Evolutionary conservation across 192 early-diverging fungal species (phyloP).

Genomic region (Cetraspora pellucida): DNA sequence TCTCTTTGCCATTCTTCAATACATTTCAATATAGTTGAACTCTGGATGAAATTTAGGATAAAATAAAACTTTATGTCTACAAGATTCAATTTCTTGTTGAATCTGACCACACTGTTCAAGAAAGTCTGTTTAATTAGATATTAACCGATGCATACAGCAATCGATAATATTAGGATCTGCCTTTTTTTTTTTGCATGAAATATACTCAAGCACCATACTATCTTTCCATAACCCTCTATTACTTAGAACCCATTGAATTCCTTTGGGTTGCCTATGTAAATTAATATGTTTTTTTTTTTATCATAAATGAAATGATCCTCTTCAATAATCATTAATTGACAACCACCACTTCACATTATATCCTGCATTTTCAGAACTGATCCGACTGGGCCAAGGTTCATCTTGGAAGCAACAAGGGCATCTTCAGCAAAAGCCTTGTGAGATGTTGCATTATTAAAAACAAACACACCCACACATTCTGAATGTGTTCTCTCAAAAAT

Average conservation of each 20-base stretch:
- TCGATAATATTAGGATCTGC: not conserved
- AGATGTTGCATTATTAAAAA: slow-evolving; percentile 33
- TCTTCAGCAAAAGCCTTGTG: slow-evolving; percentile 27
- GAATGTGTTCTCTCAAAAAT: slow-evolving; percentile 12
- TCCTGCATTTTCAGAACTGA: slow-evolving; percentile 16
- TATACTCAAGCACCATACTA: not conserved
- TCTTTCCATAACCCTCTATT: slow-evolving; percentile 9
- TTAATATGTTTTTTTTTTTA: not conserved
- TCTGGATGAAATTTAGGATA: slow-evolving; percentile 8
- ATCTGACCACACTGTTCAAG: not conserved
- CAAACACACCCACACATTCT: slow-evolving; percentile 27
- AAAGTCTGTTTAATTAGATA: not conserved
- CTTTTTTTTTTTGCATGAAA: not conserved
- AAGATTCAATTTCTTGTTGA: not conserved
- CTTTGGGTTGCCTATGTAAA: slow-evolving; percentile 6
- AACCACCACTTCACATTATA: not conserved
- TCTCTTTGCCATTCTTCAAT: too few relatives aligned
- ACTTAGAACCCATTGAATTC: slow-evolving; percentile 20
- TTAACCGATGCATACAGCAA: not conserved
- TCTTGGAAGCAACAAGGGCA: slow-evolving; percentile 29
- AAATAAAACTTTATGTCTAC: not conserved
- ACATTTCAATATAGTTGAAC: too few relatives aligned
- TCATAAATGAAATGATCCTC: too few relatives aligned
- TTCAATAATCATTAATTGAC: slow-evolving; percentile 12
- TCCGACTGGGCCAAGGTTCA: slow-evolving; percentile 23